phyloP scores from a whole-genome alignment of 768 basidiomycete species.

The Boletus vermiculosoides region DNA sequence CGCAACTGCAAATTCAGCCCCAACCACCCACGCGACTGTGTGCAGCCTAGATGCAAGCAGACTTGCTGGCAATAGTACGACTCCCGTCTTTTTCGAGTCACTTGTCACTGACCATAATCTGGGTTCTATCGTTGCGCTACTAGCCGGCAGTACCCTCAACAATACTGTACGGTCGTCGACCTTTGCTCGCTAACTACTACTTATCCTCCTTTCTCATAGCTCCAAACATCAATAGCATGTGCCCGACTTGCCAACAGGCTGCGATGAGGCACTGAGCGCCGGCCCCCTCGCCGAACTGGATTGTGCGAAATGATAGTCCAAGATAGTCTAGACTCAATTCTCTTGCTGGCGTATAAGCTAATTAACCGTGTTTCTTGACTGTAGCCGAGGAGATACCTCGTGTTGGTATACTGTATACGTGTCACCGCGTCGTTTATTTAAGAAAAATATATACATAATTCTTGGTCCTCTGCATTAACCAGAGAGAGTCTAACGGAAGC shows the following conservation, averaged over 20 bases:
- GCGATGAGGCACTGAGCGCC: constrained; percentile 24
- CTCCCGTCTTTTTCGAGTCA: background rate
- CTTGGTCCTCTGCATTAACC: constrained; percentile 8
- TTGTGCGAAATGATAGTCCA: constrained; percentile 1
- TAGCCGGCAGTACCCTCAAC: constrained; percentile 46
- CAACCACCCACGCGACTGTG: constrained; percentile 45
- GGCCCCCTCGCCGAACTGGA: constrained; percentile 1
- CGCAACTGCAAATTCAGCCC: constrained; percentile 55
- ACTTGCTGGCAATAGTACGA: constrained; percentile 50
- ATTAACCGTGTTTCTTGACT: constrained; percentile 28
- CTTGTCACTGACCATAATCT: constrained; percentile 9
- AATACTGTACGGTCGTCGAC: constrained; percentile 39
- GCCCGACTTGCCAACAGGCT: constrained; percentile 40
- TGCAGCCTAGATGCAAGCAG: constrained; percentile 41
- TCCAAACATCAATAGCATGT: constrained; percentile 41
- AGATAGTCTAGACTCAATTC: constrained; percentile 10
- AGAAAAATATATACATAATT: constrained; percentile 5
- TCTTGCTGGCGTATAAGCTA: constrained; percentile 19
- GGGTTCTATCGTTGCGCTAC: constrained; percentile 3
- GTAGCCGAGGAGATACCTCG: constrained; percentile 27
- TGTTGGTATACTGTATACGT: constrained; percentile 19
- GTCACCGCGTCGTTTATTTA: constrained; percentile 1
- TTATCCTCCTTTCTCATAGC: constrained; percentile 28
- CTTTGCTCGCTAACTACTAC: background rate
- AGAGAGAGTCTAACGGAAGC: constrained; percentile 30